These are phyloP conservation scores for Rhinocladiella similis DNA, from an alignment of 2,329 filamentous ascomycete species.

Conservation along the genomic window DNA sequence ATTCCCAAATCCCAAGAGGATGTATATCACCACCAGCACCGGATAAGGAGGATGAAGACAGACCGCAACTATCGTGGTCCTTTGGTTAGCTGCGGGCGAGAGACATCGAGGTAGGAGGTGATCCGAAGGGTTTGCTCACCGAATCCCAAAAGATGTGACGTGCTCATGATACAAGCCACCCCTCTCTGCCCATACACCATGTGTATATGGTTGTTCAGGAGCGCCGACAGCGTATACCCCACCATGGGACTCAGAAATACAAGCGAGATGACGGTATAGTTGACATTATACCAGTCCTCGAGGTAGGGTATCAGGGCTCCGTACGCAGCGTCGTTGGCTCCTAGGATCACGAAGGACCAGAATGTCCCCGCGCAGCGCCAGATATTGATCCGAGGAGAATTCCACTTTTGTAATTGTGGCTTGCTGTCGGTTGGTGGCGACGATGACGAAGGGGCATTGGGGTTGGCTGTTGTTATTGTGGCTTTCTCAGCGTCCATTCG, in stretches of 20 bases:
- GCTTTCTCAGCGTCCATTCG: background rate
- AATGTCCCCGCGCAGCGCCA: slow-evolving; percentile 62
- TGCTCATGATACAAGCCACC: slow-evolving; percentile 64
- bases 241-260: slow-evolving; percentile 51
- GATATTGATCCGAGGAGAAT: slow-evolving; percentile 59
- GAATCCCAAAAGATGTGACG: slow-evolving; percentile 65
- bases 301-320: slow-evolving; percentile 49
- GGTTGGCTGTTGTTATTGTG: slow-evolving; percentile 3
- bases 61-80: slow-evolving; percentile 49
- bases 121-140: slow-evolving; percentile 15
- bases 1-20: slow-evolving; percentile 70
- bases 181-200: slow-evolving; percentile 63
- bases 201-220: slow-evolving; percentile 47
- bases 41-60: slow-evolving; percentile 69
- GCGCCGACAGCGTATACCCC: slow-evolving; percentile 47
- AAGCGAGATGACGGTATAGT: slow-evolving; percentile 48
- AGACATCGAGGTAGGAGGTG: too few relatives aligned
- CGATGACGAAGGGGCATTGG: slow-evolving; percentile 6
- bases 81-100: background rate
- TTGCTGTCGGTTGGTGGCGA: slow-evolving; percentile 35
- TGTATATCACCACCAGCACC: slow-evolving; percentile 63
- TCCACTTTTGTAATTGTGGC: slow-evolving; percentile 60
- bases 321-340: slow-evolving; percentile 57
- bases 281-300: slow-evolving; percentile 44
- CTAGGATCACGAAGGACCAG: slow-evolving; percentile 57